Evolutionary conservation across 768 basidiomycete species (phyloP), one percentile per base, ranked within the genome.

Genomic region (Mycena chlorophos): DNA sequence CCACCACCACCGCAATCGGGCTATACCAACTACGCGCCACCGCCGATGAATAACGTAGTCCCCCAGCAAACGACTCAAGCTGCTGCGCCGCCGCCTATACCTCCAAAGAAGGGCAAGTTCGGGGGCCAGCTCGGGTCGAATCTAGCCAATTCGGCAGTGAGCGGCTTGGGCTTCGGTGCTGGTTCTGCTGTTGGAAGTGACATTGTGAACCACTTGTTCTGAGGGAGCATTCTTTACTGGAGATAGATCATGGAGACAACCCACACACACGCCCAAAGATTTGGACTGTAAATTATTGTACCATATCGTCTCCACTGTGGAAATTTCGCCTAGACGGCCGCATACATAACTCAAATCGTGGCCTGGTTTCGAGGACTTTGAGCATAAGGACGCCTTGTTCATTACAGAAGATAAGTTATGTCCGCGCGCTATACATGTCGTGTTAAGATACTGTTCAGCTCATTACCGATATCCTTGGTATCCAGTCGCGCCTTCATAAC

Each of bases 71-170:
- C 3, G 79, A 77, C 60, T 86, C 81, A 54, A 84, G 85, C 52
- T n/a, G n/a, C n/a, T n/a, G n/a, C 56, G 66, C 58, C 37, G 34
- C 31, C 30, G 22, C 25, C 17, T 19, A 12, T 22, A 26, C 38
- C 37, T 12, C 52, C 19, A 51, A 25, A 16, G 34, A 12, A 28
- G 51, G 16, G 43, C 12, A 34, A 22, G 31, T 30, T 29, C 26
- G 20, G 39, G 6, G 39, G 39, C 60, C 50, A 63, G 58, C 25
- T 22, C 25, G 17, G 39, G 51, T 20, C 37, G 14, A 52, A 78
- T 82, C 68, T 83, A 62, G 81, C 80, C 5, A 73, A 80, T 49
- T 78, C 81, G 45, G 80, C 83, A 17, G 82, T 69, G 8, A 88
- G 88, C 30, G 88, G 88, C 63, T 78, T 82, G 49, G 88, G 25